Evolutionary conservation across 2,329 filamentous ascomycete genomes (phyloP), one percentile per base, ranked within the genome.

Genomic region (Dactylellina parvicollis): DNA sequence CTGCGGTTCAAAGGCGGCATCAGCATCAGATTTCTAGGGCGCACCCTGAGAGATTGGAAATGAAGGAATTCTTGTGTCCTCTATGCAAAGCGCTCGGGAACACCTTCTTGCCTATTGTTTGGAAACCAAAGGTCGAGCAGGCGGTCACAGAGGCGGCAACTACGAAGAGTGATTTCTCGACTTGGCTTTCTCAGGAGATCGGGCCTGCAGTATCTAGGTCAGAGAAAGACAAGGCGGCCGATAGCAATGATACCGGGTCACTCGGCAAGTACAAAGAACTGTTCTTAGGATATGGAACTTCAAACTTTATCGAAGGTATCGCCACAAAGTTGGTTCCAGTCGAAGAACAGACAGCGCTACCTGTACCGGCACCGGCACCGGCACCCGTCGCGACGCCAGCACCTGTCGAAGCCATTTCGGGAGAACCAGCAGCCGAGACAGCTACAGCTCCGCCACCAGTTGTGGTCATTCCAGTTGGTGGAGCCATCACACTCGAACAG

Each of bases 1-100:
- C 91, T 47, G 92, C 94, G 2, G 96, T 92, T 0, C 85, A 89
- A 59, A 86, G 93, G 72, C 87, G 95, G 38, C 96, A 99, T 79
- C 87, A 87, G 18, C 92, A 95, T 78, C 95, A 99, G 80, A 96
- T 99, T 80, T 93, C 95, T 5, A 87, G 95, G 12, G 92, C 96
- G 77, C 95, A 98, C 77, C 95, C 95, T 0, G 96, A 99, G 80
- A 86, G 89, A 62, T 85, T 92, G 1, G 84, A 86, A 18, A 57
- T 71, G 44, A 90, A 96, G 75, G 95, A 99, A 78, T 99, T 99
- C 80, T 91, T 98, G 61, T 99, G 95, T 77, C 95, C 95, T 0
- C 84, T 99, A 0, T 99, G 95, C 83, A 99, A 99, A 81, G 96
- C 95, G 2, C 85, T 99, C 0, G 95, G 95, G 1, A 99, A 99